Evolutionary conservation across 2,329 filamentous ascomycete genomes (phyloP), one percentile per base, ranked within the genome.

Genomic region (Boeremia lycopersici): DNA sequence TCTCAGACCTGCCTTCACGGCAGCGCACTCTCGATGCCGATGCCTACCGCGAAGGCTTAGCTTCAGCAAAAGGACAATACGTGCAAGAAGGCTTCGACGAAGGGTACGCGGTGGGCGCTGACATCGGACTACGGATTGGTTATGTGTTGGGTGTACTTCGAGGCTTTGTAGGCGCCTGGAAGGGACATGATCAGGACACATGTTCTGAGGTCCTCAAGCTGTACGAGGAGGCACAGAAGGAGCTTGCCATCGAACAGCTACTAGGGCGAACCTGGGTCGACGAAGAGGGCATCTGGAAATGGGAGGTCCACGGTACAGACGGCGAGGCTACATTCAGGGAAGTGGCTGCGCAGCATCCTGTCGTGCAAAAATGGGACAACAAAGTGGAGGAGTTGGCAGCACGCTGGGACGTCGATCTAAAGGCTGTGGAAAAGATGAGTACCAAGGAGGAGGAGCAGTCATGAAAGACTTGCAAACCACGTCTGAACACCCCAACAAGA

Each of bases 71-170:
- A 73, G 84, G 84, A 25, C 77, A 82, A 42, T 89, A 86, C 66
- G 85, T 97, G 25, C 95, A 99, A 76, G 81, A 82, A 12, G 93
- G 93, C 0, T 98, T 99, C 70, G 95, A 99, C 72, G 90, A 93
- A 61, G 93, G 93, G 0, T 98, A 92, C 72, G 82, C 86, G 12
- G 81, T 98, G 0, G 95, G 95, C 11, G 93, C 91, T 0, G 86
- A 88, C 46, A 78, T 98, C 28, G 95, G 93, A 0, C 74, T 89
- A 60, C 82, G 82, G 26, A 88, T 87, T 0, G 95, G 95, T 0
- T 86, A 86, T 61, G 77, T 96, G 11, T 74, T 96, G 3, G 95
- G 95, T 0, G 77, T 90, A 4, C 70, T 97, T 6, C 90, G 96
- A 68, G 91, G 89, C 0, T 76, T 96, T 17, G 74, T 79, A 0